phyloP scores from a whole-genome alignment of 805 yeast genomes.

The Lipomyces yamanashiensis region DNA sequence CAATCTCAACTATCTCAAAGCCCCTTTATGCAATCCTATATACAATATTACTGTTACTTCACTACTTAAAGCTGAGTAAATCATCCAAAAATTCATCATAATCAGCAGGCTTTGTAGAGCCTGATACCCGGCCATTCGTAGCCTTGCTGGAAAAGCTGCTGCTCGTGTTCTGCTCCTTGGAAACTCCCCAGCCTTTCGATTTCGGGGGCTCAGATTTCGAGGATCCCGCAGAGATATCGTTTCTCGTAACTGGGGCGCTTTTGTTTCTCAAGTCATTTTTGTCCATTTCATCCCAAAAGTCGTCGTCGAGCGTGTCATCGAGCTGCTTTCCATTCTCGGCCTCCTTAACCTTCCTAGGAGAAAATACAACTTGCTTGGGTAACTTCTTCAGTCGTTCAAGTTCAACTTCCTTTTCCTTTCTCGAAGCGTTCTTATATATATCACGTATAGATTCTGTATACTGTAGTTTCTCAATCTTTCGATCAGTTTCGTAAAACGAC shows the following conservation, averaged over 20 bases:
- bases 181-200: constrained; percentile 12
- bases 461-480: constrained; percentile 27
- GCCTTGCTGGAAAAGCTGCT: not conserved
- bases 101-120: not conserved
- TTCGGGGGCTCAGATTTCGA: not conserved
- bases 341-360: constrained; percentile 12
- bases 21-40: not conserved
- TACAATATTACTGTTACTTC: not conserved
- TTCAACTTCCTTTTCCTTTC: constrained; percentile 25
- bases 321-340: not conserved
- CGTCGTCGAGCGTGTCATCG: constrained; percentile 22
- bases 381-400: constrained; percentile 28
- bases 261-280: not conserved
- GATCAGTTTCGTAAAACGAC: constrained; percentile 20
- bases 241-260: not conserved
- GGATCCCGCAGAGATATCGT: not conserved
- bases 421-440: constrained; percentile 15
- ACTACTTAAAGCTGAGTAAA: constrained; percentile 7
- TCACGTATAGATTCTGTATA: constrained; percentile 26
- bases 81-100: constrained; percentile 32
- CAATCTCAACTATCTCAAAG: not conserved
- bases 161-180: not conserved
- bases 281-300: constrained; percentile 32
- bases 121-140: not conserved
- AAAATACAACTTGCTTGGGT: constrained; percentile 26